Conservation (phyloP, 169 alveolate genomes). For the Eimeria praecox region DNA sequence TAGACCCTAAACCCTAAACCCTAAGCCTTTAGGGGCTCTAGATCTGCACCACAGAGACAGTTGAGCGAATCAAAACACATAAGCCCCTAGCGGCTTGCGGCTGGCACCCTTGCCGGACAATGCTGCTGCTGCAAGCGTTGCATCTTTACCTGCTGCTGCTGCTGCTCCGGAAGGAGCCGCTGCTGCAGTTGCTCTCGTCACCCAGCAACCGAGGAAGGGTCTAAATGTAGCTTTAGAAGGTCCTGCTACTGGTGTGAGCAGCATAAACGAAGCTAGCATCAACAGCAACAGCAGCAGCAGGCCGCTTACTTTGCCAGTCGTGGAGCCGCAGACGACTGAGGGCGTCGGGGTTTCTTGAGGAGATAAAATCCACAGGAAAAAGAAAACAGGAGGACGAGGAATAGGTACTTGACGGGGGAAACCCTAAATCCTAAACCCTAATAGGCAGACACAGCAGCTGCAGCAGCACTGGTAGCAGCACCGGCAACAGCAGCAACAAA, state of each 20-base stretch:
- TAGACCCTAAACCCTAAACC: slow-evolving; percentile 34
- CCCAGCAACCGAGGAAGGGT: neutral
- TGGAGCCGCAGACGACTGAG: neutral
- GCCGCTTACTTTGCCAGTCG: neutral
- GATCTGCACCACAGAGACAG: neutral
- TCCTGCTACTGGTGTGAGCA: neutral
- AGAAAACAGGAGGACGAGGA: neutral
- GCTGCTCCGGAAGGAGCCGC: no score
- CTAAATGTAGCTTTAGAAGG: neutral
- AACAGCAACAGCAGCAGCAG: neutral
- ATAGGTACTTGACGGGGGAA: neutral
- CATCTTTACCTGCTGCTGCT: no score
- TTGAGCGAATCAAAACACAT: neutral
- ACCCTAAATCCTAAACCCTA: slow-evolving; percentile 2
- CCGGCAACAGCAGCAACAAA: slow-evolving; percentile 11
- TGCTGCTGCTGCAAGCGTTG: slow-evolving; percentile 1
- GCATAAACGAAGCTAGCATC: neutral
- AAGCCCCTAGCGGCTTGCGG: neutral
- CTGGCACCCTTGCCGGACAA: neutral
- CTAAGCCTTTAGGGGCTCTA: neutral
- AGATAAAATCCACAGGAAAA: neutral
- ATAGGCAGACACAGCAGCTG: slow-evolving; percentile 34
- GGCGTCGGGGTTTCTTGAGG: neutral
- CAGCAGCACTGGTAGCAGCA: slow-evolving; percentile 24
- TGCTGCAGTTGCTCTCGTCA: neutral